A percentile compares a stretch with the other conserved stretches of the same genome.
Conservation (phyloP, 139 green algal genomes). For the Deuterostichococcus epilithicus region DNA sequence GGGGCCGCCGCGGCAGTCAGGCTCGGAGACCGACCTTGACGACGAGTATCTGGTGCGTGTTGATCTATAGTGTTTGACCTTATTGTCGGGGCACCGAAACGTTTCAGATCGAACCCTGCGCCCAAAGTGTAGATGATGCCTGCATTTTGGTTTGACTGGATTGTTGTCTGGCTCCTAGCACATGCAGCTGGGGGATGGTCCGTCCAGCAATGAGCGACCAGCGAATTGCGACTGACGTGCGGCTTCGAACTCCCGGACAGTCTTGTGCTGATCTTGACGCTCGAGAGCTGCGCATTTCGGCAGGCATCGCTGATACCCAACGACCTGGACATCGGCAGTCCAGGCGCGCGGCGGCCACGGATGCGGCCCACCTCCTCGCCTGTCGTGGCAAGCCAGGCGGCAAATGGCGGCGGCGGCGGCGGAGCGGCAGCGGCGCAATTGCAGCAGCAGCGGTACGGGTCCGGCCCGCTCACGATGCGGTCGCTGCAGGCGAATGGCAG, state of each 20-base stretch:
- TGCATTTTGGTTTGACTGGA: no score
- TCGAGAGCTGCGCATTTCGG: no score
- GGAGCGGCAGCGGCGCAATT: background rate
- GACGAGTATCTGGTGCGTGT: background rate
- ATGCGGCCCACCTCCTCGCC: background rate
- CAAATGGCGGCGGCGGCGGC: background rate
- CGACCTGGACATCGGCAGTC: slow-evolving; percentile 9
- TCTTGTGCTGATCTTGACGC: no score
- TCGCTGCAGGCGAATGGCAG: background rate
- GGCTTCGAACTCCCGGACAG: no score
- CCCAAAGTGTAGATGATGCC: no score
- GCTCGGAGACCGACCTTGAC: background rate
- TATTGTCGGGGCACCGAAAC: no score
- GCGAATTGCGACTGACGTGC: no score
- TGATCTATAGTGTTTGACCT: no score
- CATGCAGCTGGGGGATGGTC: no score
- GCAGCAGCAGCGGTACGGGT: background rate
- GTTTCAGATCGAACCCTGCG: no score
- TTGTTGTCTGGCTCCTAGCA: no score
- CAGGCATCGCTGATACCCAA: background rate
- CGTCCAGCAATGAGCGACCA: no score
- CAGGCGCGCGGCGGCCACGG: background rate
- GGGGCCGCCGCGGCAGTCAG: background rate
- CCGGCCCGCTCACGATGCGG: background rate
- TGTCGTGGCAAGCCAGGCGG: slow-evolving; percentile 16